Conservation (phyloP, 768 basidiomycete genomes). For the Imleria badia region DNA sequence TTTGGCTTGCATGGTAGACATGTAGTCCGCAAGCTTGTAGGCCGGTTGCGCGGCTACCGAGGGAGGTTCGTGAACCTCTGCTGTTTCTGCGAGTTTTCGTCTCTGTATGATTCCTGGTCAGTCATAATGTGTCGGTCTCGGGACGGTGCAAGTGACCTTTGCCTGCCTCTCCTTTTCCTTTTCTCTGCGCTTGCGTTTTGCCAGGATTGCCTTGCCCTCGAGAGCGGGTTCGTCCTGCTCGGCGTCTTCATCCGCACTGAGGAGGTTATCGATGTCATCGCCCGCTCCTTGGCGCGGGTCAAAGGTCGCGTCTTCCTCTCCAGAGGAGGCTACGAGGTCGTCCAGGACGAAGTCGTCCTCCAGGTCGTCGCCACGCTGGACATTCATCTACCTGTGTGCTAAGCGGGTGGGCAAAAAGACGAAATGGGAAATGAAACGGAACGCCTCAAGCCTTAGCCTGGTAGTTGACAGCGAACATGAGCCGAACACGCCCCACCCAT, state of each 20-base stretch:
- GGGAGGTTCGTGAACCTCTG: slow-evolving; percentile 35
- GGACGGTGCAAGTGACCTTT: slow-evolving; percentile 47
- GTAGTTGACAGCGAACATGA: slow-evolving; percentile 26
- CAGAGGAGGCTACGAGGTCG: slow-evolving; percentile 62
- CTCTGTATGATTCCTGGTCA: slow-evolving; percentile 43
- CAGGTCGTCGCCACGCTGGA: slow-evolving; percentile 69
- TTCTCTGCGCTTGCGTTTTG: slow-evolving; percentile 73
- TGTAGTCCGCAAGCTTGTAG: slow-evolving; percentile 55
- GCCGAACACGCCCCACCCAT: slow-evolving; percentile 25
- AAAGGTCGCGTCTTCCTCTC: slow-evolving; percentile 45
- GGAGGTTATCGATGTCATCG: slow-evolving; percentile 40
- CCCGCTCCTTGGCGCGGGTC: slow-evolving; percentile 27
- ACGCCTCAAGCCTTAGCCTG: background rate
- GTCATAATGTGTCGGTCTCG: slow-evolving; percentile 4
- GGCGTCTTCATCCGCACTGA: slow-evolving; percentile 47
- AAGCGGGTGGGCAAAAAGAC: background rate
- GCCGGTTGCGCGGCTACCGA: slow-evolving; percentile 61
- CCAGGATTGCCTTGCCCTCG: slow-evolving; percentile 24
- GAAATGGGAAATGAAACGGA: slow-evolving; percentile 14
- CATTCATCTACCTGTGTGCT: slow-evolving; percentile 20
- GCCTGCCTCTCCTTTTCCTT: slow-evolving; percentile 72
- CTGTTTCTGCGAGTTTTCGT: slow-evolving; percentile 55
- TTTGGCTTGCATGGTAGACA: slow-evolving; percentile 66
- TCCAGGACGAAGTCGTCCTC: slow-evolving; percentile 81
- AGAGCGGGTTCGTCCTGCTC: slow-evolving; percentile 32